These are phyloP conservation scores for Colletotrichum caudatum DNA, from an alignment of 2,329 filamentous ascomycete genomes.

Conservation along the genomic window DNA sequence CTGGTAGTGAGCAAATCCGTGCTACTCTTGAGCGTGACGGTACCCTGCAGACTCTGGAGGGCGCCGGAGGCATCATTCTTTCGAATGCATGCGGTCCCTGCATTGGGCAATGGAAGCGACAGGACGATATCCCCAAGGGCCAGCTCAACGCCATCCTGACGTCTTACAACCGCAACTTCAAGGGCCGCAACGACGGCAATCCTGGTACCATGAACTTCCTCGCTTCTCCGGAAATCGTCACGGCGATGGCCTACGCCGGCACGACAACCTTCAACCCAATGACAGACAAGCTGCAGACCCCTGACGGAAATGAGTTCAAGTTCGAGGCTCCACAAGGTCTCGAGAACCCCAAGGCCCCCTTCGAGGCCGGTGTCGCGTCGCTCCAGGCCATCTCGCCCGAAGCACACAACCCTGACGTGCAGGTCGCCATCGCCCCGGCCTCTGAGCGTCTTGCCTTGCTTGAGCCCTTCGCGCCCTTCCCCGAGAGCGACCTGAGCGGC, in stretches of 20 bases:
- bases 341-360: constrained; percentile 72
- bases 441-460: constrained; percentile 91
- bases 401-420: constrained; percentile 61
- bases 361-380: constrained; percentile 80
- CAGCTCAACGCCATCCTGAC: constrained; percentile 94
- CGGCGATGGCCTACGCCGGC: constrained; percentile 93
- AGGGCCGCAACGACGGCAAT: constrained; percentile 96
- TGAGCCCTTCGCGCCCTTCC: constrained; percentile 90
- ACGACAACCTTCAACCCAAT: constrained; percentile 96
- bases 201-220: constrained; percentile 98
- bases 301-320: constrained; percentile 84
- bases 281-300: constrained; percentile 84
- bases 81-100: constrained; percentile 96
- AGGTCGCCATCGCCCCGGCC: constrained; percentile 85
- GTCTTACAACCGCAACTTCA: constrained; percentile 99
- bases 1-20: constrained; percentile 95
- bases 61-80: constrained; percentile 88
- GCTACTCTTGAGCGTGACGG: constrained; percentile 92
- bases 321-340: constrained; percentile 84
- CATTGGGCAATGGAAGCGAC: constrained; percentile 95
- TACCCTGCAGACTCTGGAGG: constrained; percentile 85
- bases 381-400: constrained; percentile 83
- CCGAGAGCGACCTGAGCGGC: constrained; percentile 76
- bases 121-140: constrained; percentile 85
- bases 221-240: constrained; percentile 95